Percentiles rank a stretch among this genome's conserved stretches.
Conservation (phyloP, 768 basidiomycete genomes). For the Naganishia antarctica region DNA sequence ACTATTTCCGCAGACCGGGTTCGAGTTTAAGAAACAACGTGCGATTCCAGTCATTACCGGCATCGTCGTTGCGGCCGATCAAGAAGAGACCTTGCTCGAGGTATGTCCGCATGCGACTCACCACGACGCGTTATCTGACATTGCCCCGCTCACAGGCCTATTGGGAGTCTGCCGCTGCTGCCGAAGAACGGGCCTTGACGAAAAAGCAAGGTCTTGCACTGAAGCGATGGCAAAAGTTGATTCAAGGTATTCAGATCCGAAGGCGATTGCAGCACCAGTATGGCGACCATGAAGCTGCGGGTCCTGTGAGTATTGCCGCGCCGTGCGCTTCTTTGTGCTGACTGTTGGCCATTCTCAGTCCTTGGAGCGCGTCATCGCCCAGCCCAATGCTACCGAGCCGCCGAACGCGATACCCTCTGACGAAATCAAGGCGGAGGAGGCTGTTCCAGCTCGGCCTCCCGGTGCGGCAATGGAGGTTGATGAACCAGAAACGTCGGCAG, state of each 20-base stretch:
- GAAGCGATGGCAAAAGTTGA: slow-evolving; percentile 80
- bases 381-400: not conserved
- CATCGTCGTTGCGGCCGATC: slow-evolving; percentile 77
- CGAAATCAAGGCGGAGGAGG: not conserved
- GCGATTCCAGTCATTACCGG: slow-evolving; percentile 81
- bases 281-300: slow-evolving; percentile 33
- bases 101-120: slow-evolving; percentile 51
- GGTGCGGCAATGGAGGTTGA: not conserved
- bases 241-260: slow-evolving; percentile 82
- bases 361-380: not conserved
- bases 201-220: slow-evolving; percentile 74
- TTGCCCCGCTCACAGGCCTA: slow-evolving; percentile 61
- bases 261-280: slow-evolving; percentile 78
- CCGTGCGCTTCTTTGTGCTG: too few species aligned
- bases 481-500: slow-evolving; percentile 2
- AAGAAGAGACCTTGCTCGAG: slow-evolving; percentile 68
- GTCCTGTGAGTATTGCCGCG: not conserved
- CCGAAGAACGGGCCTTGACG: slow-evolving; percentile 66
- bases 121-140: not conserved
- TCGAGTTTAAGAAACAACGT: slow-evolving; percentile 89
- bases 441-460: too few species aligned
- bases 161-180: slow-evolving; percentile 70
- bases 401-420: not conserved
- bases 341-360: slow-evolving; percentile 4
- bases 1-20: slow-evolving; percentile 65